Conservation (phyloP, 768 basidiomycete genomes). For the Inosperma sp. region DNA sequence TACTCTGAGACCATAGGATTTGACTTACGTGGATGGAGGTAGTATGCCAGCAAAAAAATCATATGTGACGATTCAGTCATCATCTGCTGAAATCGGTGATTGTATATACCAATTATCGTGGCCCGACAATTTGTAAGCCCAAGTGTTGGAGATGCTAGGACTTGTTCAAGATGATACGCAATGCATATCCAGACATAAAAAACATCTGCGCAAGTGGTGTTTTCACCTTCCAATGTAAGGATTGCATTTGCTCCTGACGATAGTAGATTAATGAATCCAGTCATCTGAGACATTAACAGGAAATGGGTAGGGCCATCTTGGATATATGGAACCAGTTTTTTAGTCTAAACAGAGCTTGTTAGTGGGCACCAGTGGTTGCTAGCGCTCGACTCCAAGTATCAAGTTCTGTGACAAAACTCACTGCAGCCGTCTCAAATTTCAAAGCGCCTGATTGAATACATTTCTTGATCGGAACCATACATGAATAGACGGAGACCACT, state of each 20-base stretch:
- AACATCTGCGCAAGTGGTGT: slow-evolving; percentile 26
- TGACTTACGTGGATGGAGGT: slow-evolving; percentile 25
- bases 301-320: slow-evolving; percentile 11
- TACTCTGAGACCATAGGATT: not conserved
- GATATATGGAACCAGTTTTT: slow-evolving; percentile 21
- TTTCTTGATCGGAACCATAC: slow-evolving; percentile 21
- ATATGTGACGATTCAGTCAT: slow-evolving; percentile 27
- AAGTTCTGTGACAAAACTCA: slow-evolving; percentile 8
- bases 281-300: slow-evolving; percentile 15
- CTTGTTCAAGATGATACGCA: slow-evolving; percentile 23
- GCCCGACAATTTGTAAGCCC: slow-evolving; percentile 6
- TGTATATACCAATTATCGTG: slow-evolving; percentile 22
- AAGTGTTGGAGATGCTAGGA: slow-evolving; percentile 13
- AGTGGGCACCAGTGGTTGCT: too few species aligned
- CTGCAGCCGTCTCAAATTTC: slow-evolving; percentile 23
- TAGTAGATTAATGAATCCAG: slow-evolving; percentile 18
- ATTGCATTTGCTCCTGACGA: slow-evolving; percentile 21
- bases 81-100: slow-evolving; percentile 27
- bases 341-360: slow-evolving; percentile 20
- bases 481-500: slow-evolving; percentile 17
- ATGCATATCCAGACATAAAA: slow-evolving; percentile 30
- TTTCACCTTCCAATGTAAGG: slow-evolving; percentile 26
- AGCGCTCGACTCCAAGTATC: not conserved
- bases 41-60: slow-evolving; percentile 27
- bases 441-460: slow-evolving; percentile 14